Percentiles rank a stretch among this genome's conserved stretches.
Conservation (phyloP, 2,329 filamentous ascomycete genomes). For the Albophoma yamanashiensis region DNA sequence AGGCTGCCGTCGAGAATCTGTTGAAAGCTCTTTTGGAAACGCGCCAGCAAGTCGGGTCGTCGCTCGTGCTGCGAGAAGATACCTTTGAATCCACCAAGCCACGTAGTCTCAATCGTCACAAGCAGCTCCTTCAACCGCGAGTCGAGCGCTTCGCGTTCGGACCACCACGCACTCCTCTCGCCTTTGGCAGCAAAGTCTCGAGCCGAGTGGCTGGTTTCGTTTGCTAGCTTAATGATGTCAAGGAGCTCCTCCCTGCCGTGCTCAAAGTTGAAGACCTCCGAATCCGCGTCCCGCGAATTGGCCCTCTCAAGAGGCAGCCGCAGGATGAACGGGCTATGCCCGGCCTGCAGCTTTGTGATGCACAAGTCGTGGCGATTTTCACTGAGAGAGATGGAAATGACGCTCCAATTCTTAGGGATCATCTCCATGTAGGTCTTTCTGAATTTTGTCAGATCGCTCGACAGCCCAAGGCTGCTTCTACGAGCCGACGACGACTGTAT, state of each 20-base stretch:
- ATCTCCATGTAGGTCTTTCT: conserved; percentile 77
- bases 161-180: conserved; percentile 82
- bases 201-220: conserved; percentile 67
- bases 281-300: conserved; percentile 67
- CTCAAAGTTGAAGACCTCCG: conserved; percentile 71
- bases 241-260: conserved; percentile 69
- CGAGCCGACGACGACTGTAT: conserved; percentile 15
- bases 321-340: conserved; percentile 72
- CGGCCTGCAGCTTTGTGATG: conserved; percentile 72
- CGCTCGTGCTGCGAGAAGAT: conserved; percentile 72
- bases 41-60: conserved; percentile 53
- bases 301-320: conserved; percentile 77
- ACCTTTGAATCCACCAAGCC: conserved; percentile 90
- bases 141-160: conserved; percentile 71
- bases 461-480: conserved; percentile 33
- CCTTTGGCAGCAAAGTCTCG: conserved; percentile 64
- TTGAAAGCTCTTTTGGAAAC: conserved; percentile 70
- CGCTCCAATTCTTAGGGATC: conserved; percentile 73
- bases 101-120: conserved; percentile 79
- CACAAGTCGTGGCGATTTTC: conserved; percentile 76
- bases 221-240: conserved; percentile 73
- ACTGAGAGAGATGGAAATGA: conserved; percentile 75
- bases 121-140: conserved; percentile 66
- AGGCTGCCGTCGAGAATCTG: conserved; percentile 73
- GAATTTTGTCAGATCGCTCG: conserved; percentile 51